A percentile compares a stretch with the other conserved stretches of the same genome.
Evolutionary conservation across 352 stramenopile species (phyloP).

Genomic region (Globisporangium nunn): DNA sequence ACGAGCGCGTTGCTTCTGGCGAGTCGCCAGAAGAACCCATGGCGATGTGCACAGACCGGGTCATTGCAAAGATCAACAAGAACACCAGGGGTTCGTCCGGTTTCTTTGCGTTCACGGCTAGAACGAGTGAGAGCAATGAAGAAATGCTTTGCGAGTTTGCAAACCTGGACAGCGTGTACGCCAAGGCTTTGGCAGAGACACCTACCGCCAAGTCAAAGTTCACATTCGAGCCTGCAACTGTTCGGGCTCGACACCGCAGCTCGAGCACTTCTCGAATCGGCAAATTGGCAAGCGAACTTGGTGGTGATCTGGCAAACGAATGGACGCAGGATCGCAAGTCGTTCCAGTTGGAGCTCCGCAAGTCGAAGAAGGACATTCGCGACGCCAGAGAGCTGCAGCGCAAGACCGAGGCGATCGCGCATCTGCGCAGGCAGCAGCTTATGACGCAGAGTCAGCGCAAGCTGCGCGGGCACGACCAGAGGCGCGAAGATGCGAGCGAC

Average conservation of each 20-base stretch:
- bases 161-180: no score
- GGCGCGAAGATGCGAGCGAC: constrained; percentile 14
- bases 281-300: neutral
- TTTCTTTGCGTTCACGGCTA: no score
- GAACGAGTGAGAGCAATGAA: no score
- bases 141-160: no score
- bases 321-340: constrained; percentile 37
- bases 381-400: constrained; percentile 26
- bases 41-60: no score
- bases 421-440: constrained; percentile 31
- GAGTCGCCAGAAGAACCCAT: no score
- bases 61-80: no score
- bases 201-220: constrained; percentile 4
- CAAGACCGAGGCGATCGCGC: constrained; percentile 29
- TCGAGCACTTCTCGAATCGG: neutral
- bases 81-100: no score
- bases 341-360: constrained; percentile 32
- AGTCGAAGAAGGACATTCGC: constrained; percentile 37
- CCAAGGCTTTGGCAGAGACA: no score
- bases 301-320: constrained; percentile 14
- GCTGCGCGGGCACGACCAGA: constrained; percentile 25
- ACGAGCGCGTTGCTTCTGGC: neutral
- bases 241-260: constrained; percentile 11
- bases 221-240: constrained; percentile 26
- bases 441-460: constrained; percentile 31